phyloP scores from a whole-genome alignment of 352 stramenopile genomes.

The Phytophthora vignae region DNA sequence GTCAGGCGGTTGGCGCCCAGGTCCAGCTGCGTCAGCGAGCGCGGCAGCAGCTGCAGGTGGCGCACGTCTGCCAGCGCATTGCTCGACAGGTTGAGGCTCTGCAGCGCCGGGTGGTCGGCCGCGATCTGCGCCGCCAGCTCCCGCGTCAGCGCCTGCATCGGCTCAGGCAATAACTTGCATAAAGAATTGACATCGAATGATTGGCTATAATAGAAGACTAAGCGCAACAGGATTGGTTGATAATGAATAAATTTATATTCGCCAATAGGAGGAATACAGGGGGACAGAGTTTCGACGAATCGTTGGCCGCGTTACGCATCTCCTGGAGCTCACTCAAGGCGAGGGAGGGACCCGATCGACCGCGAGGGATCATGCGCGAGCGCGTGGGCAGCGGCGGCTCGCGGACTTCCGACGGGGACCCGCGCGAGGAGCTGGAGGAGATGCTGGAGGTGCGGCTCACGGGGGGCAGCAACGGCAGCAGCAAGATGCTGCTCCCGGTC shows the following conservation, averaged over 20 bases:
- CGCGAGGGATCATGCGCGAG: conserved; percentile 27
- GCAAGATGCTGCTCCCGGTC: conserved; percentile 37
- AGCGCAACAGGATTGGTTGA: neutral
- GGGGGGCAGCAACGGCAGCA: conserved; percentile 20
- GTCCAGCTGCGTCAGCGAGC: conserved; percentile 59
- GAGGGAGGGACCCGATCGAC: too few relatives aligned
- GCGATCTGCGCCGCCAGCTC: conserved; percentile 75
- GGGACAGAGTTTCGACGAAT: too few relatives aligned
- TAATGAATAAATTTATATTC: too few relatives aligned
- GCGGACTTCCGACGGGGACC: conserved; percentile 29
- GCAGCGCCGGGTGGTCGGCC: conserved; percentile 62
- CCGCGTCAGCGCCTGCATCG: conserved; percentile 59
- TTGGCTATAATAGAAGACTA: neutral
- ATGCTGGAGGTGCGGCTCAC: conserved; percentile 22
- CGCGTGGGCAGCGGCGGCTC: conserved; percentile 31
- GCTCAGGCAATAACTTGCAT: neutral
- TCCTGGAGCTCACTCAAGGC: neutral
- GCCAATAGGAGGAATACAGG: too few relatives aligned
- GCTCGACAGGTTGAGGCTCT: conserved; percentile 66
- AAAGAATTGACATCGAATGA: neutral
- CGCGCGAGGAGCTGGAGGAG: conserved; percentile 21
- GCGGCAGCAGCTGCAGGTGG: conserved; percentile 60
- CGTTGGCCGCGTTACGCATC: too few relatives aligned
- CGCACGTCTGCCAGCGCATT: conserved; percentile 64
- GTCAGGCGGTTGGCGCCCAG: conserved; percentile 64